These are phyloP conservation scores for Ceratocystis smalleyi DNA, from an alignment of 2,329 filamentous ascomycete genomes.

Conservation along the genomic window DNA sequence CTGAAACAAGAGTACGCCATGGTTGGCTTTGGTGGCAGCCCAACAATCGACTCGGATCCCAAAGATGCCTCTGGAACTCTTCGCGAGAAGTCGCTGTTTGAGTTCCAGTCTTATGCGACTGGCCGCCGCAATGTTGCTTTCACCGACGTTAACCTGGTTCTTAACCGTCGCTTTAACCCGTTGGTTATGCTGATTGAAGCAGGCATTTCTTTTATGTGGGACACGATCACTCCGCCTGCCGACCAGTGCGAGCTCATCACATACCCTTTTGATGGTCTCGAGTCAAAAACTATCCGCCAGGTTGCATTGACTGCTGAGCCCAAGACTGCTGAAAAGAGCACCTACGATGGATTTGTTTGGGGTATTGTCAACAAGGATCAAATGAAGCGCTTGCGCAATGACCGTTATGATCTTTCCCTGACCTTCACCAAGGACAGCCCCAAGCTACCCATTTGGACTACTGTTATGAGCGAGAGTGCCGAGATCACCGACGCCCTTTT, in stretches of 20 bases:
- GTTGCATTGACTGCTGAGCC: constrained; percentile 41
- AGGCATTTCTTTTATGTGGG: constrained; percentile 60
- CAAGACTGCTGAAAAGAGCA: constrained; percentile 45
- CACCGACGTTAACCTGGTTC: constrained; percentile 64
- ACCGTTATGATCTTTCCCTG: constrained; percentile 86
- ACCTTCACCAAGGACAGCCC: constrained; percentile 84
- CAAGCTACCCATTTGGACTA: constrained; percentile 79
- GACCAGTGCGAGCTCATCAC: constrained; percentile 64
- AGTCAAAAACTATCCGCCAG: constrained; percentile 58
- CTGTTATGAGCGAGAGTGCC: constrained; percentile 91
- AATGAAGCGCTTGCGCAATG: constrained; percentile 80
- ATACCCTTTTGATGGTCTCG: constrained; percentile 86
- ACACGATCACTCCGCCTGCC: constrained; percentile 50
- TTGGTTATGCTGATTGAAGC: constrained; percentile 45
- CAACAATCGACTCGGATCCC: constrained; percentile 30
- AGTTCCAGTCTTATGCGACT: constrained; percentile 76
- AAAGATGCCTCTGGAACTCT: constrained; percentile 36
- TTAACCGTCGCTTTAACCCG: constrained; percentile 81
- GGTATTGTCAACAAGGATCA: constrained; percentile 86
- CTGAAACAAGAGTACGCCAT: constrained; percentile 71
- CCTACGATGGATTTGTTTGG: constrained; percentile 85
- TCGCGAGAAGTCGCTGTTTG: constrained; percentile 75
- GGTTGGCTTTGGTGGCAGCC: constrained; percentile 58
- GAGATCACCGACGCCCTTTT: constrained; percentile 82
- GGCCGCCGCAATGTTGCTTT: constrained; percentile 89